phyloP scores from a whole-genome alignment of 768 basidiomycete species.

The Austroboletus festivus region DNA sequence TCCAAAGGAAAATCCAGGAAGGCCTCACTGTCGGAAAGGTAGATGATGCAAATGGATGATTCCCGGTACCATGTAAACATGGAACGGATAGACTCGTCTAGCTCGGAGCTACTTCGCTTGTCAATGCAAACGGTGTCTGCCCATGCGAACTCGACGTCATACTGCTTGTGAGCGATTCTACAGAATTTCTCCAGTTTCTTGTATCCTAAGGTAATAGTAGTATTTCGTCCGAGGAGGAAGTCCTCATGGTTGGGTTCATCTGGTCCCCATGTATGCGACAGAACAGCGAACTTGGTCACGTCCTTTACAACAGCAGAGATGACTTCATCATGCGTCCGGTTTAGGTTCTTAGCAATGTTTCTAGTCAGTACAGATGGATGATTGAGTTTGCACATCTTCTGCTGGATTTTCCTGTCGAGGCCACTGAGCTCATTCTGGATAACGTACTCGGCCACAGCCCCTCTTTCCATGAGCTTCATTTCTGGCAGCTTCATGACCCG shows the following conservation, averaged over 20 bases:
- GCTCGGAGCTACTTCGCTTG: slow-evolving; percentile 19
- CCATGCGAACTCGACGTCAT: slow-evolving; percentile 8
- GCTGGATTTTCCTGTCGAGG: not conserved
- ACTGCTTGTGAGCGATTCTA: not conserved
- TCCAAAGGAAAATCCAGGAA: not conserved
- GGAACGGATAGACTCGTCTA: slow-evolving; percentile 17
- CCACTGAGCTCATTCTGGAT: not conserved
- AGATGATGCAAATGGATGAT: slow-evolving; percentile 10
- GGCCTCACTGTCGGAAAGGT: not conserved
- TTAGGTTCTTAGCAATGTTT: not conserved
- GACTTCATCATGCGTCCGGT: not conserved
- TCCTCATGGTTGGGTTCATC: not conserved
- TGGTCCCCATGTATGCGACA: not conserved
- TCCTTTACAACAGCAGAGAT: not conserved
- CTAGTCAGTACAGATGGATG: not conserved
- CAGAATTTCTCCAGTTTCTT: not conserved
- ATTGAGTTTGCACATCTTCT: not conserved
- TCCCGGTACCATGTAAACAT: slow-evolving; percentile 20
- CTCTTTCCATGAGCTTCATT: not conserved
- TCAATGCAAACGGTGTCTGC: slow-evolving; percentile 15
- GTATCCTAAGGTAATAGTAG: not conserved
- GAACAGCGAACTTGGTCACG: not conserved
- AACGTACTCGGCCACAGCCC: not conserved
- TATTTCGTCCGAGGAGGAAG: not conserved
- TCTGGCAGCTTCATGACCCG: not conserved